Base-by-base conservation (phyloP, 148 eudicot species). In the Heliamphora exappendiculata region DNA sequence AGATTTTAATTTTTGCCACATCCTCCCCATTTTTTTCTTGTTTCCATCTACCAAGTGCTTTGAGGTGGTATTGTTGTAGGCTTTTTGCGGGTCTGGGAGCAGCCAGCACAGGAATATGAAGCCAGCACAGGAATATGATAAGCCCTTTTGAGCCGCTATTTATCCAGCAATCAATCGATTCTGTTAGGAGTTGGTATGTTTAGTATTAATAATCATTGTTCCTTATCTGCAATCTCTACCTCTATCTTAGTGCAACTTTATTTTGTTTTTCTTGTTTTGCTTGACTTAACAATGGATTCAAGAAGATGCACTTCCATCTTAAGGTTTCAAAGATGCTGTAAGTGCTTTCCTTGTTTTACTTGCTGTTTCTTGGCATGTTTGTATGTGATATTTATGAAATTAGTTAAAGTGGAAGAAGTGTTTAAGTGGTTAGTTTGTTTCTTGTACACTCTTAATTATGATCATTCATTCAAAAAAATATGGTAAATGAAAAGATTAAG, bases 51-150 rank as follows among this genome's bases (percentile, higher is more conserved):
- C 81, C 60, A 74, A 78, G 36, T 66, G 50, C 49, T 74, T 70
- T 69, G 41, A 19, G 34, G 41, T 81, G 74, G n/a, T 39, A 26
- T 47, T 77, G 45, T 73, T 84, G 70, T 80, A 91, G 97, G 97
- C 78, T 86, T 92, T 75, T 76, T 92, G 79, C 81, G 78, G 74
- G 81, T 42, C 72, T 94, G 98, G 98, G 95, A 90, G 83, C 95
- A 82, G 83, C 97, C 91, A 78, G 53, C 89, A 26, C 98, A 89
- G 78, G 97, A 91, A 57, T 86, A 82, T 42, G 85, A 84, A 82
- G 83, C 97, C 91, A 78, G 53, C 89, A 26, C 98, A 89, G 78
- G 97, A 91, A 57, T 86, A 82, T 42, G 85, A 84, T 78, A 92
- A 94, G 80, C 90, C 95, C 74, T 85, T 90, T 85, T 87, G 87